Percentiles rank a stretch among this genome's conserved stretches.
These are phyloP conservation scores for Erythrobasidium yunnanense DNA, from an alignment of 768 basidiomycete genomes.

Conservation along the genomic window DNA sequence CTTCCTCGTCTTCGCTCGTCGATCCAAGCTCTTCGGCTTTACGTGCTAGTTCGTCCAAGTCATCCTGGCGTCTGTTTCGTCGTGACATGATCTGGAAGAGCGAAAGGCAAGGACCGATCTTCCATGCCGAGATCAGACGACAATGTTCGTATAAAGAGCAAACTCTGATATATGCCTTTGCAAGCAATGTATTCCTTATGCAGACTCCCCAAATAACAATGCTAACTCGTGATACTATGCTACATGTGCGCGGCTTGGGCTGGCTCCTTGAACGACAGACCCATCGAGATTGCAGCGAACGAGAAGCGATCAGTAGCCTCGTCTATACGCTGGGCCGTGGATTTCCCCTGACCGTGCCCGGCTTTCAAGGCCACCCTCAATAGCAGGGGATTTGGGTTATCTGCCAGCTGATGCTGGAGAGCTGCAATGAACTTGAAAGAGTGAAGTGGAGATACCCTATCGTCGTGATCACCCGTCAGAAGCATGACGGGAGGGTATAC, in stretches of 20 bases:
- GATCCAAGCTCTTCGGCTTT: background rate
- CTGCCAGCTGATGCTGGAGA: constrained; percentile 55
- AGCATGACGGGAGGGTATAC: constrained; percentile 56
- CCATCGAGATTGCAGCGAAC: constrained; percentile 32
- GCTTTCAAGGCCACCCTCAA: constrained; percentile 63
- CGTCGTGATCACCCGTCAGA: constrained; percentile 47
- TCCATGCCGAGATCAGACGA: no score
- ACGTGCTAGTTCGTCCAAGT: background rate
- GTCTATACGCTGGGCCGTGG: constrained; percentile 50
- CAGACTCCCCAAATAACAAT: no score
- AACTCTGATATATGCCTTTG: no score
- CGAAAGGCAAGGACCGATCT: no score
- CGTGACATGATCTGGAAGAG: background rate
- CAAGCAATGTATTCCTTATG: no score
- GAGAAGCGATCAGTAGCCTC: constrained; percentile 60
- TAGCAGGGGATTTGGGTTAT: constrained; percentile 63
- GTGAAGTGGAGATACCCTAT: constrained; percentile 72
- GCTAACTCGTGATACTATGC: no score
- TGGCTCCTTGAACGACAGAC: constrained; percentile 24
- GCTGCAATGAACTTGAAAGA: constrained; percentile 68
- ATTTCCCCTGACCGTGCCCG: constrained; percentile 56
- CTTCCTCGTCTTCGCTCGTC: background rate
- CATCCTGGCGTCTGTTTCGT: background rate
- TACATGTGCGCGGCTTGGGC: no score
- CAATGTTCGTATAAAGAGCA: no score